A percentile compares a stretch with the other conserved stretches of the same genome.
Conservation (phyloP, 257 asterid species). For the Salvia hispanica region DNA sequence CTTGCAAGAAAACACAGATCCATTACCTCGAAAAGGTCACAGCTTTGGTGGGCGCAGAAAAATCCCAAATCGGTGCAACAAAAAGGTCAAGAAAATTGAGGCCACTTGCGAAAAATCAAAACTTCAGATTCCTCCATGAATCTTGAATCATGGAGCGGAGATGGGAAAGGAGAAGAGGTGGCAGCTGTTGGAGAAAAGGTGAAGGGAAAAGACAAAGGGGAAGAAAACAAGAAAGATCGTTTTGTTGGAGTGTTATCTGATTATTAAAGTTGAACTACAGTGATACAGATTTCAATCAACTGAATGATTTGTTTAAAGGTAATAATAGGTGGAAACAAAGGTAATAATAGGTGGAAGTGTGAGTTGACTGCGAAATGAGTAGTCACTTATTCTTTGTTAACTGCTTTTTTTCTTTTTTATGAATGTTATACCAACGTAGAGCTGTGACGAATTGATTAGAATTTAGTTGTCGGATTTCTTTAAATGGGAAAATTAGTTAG, state of each 20-base stretch:
- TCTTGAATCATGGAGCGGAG: constrained; percentile 34
- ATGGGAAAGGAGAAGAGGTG: constrained; percentile 28
- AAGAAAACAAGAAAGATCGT: constrained; percentile 25
- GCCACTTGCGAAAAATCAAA: constrained; percentile 18
- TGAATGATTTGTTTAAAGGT: not conserved
- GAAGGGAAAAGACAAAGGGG: constrained; percentile 13
- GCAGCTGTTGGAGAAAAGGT: constrained; percentile 24
- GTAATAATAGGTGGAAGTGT: constrained; percentile 29
- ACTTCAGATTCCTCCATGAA: constrained; percentile 39
- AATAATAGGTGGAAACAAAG: constrained; percentile 28
- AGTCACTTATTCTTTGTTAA: constrained; percentile 33
- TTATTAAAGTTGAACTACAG: constrained; percentile 7
- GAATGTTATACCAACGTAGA: constrained; percentile 2
- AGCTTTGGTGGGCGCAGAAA: constrained; percentile 2
- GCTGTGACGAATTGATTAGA: not conserved
- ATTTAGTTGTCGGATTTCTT: too few relatives aligned
- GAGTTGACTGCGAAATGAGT: constrained; percentile 40
- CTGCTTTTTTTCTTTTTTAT: not conserved
- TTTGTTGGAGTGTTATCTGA: not conserved
- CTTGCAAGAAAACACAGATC: constrained; percentile 28
- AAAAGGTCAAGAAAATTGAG: constrained; percentile 27
- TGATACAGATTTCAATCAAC: not conserved
- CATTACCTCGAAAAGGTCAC: constrained; percentile 33
- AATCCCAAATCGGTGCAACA: constrained; percentile 21
- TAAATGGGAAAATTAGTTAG: not conserved